Base-by-base conservation (phyloP, 2,329 filamentous ascomycete genomes). In the Talaromyces sp. region DNA sequence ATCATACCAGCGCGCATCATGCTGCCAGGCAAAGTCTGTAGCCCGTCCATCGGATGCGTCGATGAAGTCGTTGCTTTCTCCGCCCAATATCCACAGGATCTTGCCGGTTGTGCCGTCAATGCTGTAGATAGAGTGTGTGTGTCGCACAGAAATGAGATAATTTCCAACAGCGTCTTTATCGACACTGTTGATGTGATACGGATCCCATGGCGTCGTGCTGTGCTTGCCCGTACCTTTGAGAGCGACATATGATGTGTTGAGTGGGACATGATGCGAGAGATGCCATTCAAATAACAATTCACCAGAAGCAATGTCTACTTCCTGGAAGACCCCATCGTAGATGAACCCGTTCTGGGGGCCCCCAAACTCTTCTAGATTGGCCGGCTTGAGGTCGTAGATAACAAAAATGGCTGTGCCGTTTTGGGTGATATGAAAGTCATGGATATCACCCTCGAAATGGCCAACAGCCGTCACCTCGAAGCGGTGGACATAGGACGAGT, bases 181-280 rank as follows among this genome's bases (percentile, higher is more conserved):
- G 35, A 85, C 71, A 38, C 80, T 81, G 68, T 83, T 84, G 68
- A 84, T 78, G 67, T 83, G 81, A 70, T 83, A 83, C 67, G 79
- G 83, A 64, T 84, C 82, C 75, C 77, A 83, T 1, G 80, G 65
- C 4, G 58, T n/a, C 2, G 56, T 54, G 56, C 63, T 19, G 31
- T 50, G 60, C 14, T 62, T 61, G 11, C 68, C 68, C 17, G 57
- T 54, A 4, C 60, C 64, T 35, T 67, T 62, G 29, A 59, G 60
- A 17, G 55, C 57, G 14, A 64, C 61, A 31, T 62, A 63, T 21
- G 62, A 59, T 19, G 71, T 67, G 17, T 60, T 62, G 43, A 72
- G 60, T 21, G 70, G 56, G 58, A 80, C 67, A 63, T 81, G 77
- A 3, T 80, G 74, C 6, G 76, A 76, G 9, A 79, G 77, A 38